Percentiles rank a stretch among this genome's conserved stretches.
Evolutionary conservation across 345 rosid genomes (phyloP).

Genomic region (Citrus medica): DNA sequence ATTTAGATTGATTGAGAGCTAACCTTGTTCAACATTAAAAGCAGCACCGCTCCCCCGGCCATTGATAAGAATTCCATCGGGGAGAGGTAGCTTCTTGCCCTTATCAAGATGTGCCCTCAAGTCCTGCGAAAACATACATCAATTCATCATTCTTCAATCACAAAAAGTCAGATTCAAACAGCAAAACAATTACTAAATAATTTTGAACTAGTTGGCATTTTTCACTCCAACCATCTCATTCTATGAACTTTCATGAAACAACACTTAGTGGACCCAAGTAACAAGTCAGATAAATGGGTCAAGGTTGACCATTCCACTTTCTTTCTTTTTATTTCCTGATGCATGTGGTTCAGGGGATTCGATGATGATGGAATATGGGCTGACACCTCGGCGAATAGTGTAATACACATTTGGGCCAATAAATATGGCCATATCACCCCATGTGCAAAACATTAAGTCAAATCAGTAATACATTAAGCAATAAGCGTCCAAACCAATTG

Average conservation of each 20-base stretch:
- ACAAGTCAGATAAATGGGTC: neutral
- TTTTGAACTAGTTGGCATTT: neutral
- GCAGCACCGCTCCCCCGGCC: conserved; percentile 71
- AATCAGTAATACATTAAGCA: too few species aligned
- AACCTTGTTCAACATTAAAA: conserved; percentile 81
- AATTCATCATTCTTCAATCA: neutral
- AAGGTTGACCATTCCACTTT: neutral
- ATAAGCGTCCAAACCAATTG: neutral
- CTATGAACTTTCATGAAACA: neutral
- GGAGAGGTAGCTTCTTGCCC: conserved; percentile 65
- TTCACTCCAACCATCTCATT: neutral
- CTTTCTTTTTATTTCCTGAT: too few species aligned
- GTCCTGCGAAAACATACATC: conserved; percentile 30
- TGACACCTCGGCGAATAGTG: neutral
- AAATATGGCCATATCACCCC: neutral
- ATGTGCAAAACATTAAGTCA: neutral
- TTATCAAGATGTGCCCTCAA: conserved; percentile 54
- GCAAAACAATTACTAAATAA: neutral
- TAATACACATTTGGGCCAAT: neutral
- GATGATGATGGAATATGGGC: neutral
- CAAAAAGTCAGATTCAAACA: neutral
- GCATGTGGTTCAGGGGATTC: neutral
- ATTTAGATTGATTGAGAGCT: neutral
- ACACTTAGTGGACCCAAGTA: neutral
- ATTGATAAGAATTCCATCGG: conserved; percentile 88